These are phyloP conservation scores for Mortierella sp. DNA, from an alignment of 371 early-diverging fungal species.

Conservation along the genomic window DNA sequence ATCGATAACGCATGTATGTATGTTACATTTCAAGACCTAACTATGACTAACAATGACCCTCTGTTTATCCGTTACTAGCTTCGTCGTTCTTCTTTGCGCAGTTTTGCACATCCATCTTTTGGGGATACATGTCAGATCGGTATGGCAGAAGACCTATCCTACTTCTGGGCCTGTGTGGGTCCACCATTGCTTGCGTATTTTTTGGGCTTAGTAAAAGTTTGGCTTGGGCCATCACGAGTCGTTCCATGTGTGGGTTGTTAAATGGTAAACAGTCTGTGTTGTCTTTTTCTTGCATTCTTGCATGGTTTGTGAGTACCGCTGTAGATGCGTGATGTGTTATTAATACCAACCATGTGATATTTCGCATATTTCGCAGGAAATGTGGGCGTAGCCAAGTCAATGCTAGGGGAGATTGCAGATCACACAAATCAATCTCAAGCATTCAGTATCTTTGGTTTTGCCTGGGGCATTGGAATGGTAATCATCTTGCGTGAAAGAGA, in stretches of 20 bases:
- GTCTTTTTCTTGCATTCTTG: too few species aligned
- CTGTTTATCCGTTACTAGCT: constrained; percentile 4
- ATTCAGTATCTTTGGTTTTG: constrained; percentile 78
- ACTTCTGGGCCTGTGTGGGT: constrained; percentile 83
- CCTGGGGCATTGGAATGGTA: constrained; percentile 78
- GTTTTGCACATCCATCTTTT: constrained; percentile 66
- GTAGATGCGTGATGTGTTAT: background rate
- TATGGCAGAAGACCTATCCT: constrained; percentile 88
- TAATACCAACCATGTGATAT: background rate
- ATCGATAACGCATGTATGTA: background rate
- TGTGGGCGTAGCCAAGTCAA: constrained; percentile 88
- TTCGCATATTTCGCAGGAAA: constrained; percentile 67
- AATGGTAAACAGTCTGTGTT: constrained; percentile 61
- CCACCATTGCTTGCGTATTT: constrained; percentile 70
- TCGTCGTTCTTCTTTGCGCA: constrained; percentile 68
- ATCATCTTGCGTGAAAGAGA: background rate
- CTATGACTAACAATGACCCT: background rate
- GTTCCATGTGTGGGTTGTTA: constrained; percentile 80
- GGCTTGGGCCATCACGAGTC: constrained; percentile 74
- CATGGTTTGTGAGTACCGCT: background rate
- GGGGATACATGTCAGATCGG: constrained; percentile 71
- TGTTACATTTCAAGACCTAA: background rate
- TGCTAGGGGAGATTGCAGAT: constrained; percentile 89
- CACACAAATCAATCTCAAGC: constrained; percentile 78
- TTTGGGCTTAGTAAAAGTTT: constrained; percentile 84